Evolutionary conservation across 1,139 yeast genomes (phyloP), one percentile per base, ranked within the genome.

Genomic region (Arxiozyma bovina): DNA sequence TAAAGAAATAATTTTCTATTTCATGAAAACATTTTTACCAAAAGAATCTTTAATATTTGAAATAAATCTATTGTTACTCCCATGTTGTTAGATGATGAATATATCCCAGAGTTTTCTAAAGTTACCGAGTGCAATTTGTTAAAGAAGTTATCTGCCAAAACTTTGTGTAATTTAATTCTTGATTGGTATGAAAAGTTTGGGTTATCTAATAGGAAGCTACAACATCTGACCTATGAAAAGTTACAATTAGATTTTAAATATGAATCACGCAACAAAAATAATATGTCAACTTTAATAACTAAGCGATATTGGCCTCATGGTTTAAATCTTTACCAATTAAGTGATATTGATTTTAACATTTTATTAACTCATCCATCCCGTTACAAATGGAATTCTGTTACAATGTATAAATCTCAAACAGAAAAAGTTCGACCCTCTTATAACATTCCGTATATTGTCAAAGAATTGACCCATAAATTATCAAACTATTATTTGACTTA

Each of bases 261-360:
- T 20, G 49, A 46, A 34, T 25, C 42, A 12, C 40, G 49, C 6
- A 46, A 51, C 30, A 56, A 65, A 45, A 52, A 52, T 6, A 52
- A 55, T 3, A 22, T 63, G 12, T 58, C 61, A 1, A 53, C 53
- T 9, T 70, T 70, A 50, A 71, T 85, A 17, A 58, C 83, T 9
- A 74, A 72, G 44, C 81, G 81, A 41, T 80, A 74, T 63, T 87
- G 90, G 82, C 74, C 79, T 0, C 62, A 71, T 3, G 95, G 95
- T 0, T 68, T 87, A 50, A 86, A 83, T 61, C 68, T 86, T 7
- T 73, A 81, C 21, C 96, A 87, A 64, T 66, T 83, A 49, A 85
- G 95, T 0, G 91, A 86, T 60, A 70, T 86, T 9, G 95, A 87
- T 61, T 79, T 86, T 55, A 86, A 82, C 60, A 65, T 77, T 48